Base-by-base conservation (phyloP, 164 flowering plant genomes). In the Vitis labrusca region DNA sequence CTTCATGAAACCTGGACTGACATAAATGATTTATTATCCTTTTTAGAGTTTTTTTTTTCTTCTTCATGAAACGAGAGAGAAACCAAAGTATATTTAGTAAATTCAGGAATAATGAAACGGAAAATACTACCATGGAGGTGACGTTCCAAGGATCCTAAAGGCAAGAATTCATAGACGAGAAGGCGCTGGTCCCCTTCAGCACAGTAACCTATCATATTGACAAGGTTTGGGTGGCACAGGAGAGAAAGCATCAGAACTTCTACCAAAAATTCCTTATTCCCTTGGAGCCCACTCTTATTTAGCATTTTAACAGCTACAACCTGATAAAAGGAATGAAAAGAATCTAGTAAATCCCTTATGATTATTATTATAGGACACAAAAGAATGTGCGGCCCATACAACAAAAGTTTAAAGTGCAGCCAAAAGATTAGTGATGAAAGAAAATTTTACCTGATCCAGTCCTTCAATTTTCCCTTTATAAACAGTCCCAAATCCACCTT, bases 161-260 rank as follows among this genome's bases (percentile, higher is more conserved):
- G 80, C 85, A 84, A 65, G 69, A 72, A 79, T 60, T 84, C 85
- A 65, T 80, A 80, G 30, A 84, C 85, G 69, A 84, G 77, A 63
- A 84, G 78, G 2, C 84, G 76, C 17, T 82, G 81, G 6, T 68
- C 68, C 13, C 81, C 85, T 50, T 82, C 84, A 64, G 77, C 73
- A 67, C 84, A 84, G 59, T 65, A 71, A 6, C 78, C 78, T 15
- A 73, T 73, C 63, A 79, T 32, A 64, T 23, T 72, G 55, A 79
- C 82, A 59, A 79, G 82, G 65, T 79, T 79, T 32, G 79, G 73
- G 58, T 79, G 82, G 50, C 63, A 71, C 70, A 79, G 23, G 61
- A 76, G 73, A 27, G 74, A 69, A n/a, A 79, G 82, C 79, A 79
- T 79, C 13, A 76, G 73, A 60, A 79, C 79, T 62, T 79, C 82